These are phyloP conservation scores for Malbranchea cinnamomea DNA, from an alignment of 2,329 filamentous ascomycete genomes.

Conservation along the genomic window DNA sequence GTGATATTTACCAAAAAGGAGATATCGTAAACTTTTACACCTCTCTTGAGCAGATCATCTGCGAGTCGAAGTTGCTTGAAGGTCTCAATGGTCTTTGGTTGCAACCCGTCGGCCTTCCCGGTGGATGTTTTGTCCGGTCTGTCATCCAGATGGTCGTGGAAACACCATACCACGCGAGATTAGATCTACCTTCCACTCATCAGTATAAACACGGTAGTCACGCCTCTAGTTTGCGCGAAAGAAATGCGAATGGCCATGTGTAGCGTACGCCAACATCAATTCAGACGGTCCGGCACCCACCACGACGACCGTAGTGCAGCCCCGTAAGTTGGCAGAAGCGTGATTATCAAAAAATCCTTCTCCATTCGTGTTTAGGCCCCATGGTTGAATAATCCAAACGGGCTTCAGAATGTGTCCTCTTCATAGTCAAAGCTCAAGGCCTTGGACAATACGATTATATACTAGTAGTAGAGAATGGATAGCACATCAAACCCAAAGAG, in stretches of 20 bases:
- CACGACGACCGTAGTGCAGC: slow-evolving; percentile 26
- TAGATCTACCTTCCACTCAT: slow-evolving; percentile 37
- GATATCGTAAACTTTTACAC: slow-evolving; percentile 59
- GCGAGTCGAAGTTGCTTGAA: slow-evolving; percentile 58
- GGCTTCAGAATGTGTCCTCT: slow-evolving; percentile 9
- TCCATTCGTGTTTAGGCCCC: slow-evolving; percentile 16
- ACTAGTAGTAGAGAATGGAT: too few species aligned
- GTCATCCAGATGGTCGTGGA: slow-evolving; percentile 35
- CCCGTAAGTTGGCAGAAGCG: slow-evolving; percentile 9
- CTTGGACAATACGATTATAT: too few species aligned
- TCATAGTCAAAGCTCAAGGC: slow-evolving; percentile 10
- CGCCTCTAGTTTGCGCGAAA: too few species aligned
- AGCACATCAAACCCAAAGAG: too few species aligned
- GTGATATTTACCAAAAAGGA: slow-evolving; percentile 52
- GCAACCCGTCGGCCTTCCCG: slow-evolving; percentile 56
- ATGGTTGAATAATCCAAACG: slow-evolving; percentile 12
- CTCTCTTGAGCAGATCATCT: slow-evolving; percentile 51
- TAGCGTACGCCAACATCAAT: slow-evolving; percentile 26
- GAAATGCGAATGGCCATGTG: too few species aligned
- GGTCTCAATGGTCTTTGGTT: slow-evolving; percentile 67
- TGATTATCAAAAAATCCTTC: slow-evolving; percentile 14
- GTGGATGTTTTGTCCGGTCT: slow-evolving; percentile 51
- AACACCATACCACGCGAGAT: slow-evolving; percentile 33
- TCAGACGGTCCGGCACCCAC: slow-evolving; percentile 34
- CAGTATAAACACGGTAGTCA: slow-evolving; percentile 11